A percentile compares a stretch with the other conserved stretches of the same genome.
Evolutionary conservation across 345 rosid species (phyloP).

Genomic region (Bruguiera parviflora): DNA sequence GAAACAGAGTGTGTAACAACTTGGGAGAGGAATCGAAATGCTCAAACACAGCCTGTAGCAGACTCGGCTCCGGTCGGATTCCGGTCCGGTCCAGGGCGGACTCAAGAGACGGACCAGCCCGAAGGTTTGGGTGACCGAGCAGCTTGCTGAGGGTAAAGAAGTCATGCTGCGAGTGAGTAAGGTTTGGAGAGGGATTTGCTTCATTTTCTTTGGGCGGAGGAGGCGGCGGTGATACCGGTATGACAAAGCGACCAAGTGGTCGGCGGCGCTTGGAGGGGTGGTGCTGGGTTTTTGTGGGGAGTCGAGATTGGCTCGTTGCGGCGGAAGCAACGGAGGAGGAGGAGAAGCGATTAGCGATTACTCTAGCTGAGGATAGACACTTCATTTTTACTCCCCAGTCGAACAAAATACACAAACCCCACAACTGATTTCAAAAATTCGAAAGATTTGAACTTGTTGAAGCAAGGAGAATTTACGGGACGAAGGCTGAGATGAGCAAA

Average conservation of each 20-base stretch:
- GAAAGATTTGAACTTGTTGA: no score
- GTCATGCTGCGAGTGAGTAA: conserved; percentile 30
- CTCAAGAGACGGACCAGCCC: conserved; percentile 44
- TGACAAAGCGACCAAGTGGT: background rate
- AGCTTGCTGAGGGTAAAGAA: conserved; percentile 46
- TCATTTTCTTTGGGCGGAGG: background rate
- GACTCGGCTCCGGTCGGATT: conserved; percentile 43
- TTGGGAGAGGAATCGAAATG: conserved; percentile 66
- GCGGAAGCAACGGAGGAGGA: background rate
- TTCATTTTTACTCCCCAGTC: no score
- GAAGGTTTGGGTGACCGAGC: conserved; percentile 40
- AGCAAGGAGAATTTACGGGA: no score
- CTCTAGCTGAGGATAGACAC: no score
- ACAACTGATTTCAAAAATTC: no score
- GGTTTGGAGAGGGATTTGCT: background rate
- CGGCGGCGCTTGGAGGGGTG: background rate
- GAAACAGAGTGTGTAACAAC: conserved; percentile 51
- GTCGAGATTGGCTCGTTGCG: no score
- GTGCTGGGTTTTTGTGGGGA: no score
- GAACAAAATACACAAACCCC: no score
- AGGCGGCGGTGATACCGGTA: background rate
- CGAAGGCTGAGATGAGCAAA: no score
- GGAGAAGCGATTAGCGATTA: background rate
- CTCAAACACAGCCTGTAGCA: conserved; percentile 49
- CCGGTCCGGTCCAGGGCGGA: conserved; percentile 52